A percentile compares a stretch with the other conserved stretches of the same genome.
Evolutionary conservation across 2,329 filamentous ascomycete genomes (phyloP).

Genomic region (Botryotinia globosa): DNA sequence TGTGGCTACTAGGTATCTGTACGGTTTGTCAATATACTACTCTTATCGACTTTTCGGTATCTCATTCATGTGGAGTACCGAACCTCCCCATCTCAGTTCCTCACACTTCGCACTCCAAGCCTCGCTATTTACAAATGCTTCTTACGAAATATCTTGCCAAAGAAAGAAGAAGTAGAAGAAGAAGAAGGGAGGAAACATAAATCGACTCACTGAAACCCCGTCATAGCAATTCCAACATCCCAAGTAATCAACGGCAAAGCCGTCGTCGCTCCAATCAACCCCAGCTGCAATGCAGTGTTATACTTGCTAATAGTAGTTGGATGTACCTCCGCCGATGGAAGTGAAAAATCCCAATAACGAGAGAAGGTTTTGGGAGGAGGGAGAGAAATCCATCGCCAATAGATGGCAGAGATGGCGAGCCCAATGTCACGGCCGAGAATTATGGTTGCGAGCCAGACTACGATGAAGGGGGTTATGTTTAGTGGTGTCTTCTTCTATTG

Average conservation of each 20-base stretch:
- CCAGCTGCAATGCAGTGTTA: conserved; percentile 90
- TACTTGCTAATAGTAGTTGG: conserved; percentile 84
- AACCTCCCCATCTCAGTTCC: not conserved
- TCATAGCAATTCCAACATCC: conserved; percentile 54
- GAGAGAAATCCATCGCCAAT: conserved; percentile 92
- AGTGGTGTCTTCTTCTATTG: not conserved
- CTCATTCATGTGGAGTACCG: no score
- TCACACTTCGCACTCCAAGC: not conserved
- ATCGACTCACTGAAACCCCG: conserved; percentile 60
- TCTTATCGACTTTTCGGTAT: conserved; percentile 28
- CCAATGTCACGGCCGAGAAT: conserved; percentile 87
- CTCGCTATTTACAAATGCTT: not conserved
- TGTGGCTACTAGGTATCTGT: conserved; percentile 73
- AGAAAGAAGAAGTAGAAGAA: not conserved
- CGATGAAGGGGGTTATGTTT: not conserved
- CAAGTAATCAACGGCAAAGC: conserved; percentile 71
- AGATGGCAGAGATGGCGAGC: conserved; percentile 81
- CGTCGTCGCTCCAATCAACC: conserved; percentile 80
- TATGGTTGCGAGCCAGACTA: conserved; percentile 82
- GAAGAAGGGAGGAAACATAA: not conserved
- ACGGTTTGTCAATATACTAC: conserved; percentile 30
- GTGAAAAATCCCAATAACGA: conserved; percentile 95
- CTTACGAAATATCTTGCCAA: not conserved
- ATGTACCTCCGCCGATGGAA: conserved; percentile 81
- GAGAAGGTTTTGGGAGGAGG: conserved; percentile 89